phyloP scores from a whole-genome alignment of 805 yeast genomes.

The Ogataea corticis region DNA sequence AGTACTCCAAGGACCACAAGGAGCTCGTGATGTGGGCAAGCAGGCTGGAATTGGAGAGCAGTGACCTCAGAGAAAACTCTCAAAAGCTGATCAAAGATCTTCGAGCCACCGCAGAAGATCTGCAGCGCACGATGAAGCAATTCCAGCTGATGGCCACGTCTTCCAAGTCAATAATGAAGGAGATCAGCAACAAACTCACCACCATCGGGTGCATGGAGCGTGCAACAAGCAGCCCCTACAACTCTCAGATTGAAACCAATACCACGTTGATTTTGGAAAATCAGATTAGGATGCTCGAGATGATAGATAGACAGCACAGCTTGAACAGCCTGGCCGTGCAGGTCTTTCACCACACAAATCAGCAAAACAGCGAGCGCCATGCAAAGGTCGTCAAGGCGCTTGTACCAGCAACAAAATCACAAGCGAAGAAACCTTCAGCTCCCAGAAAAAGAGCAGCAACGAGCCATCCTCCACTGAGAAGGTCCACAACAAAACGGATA shows the following conservation, averaged over 20 bases:
- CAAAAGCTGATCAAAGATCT: constrained; percentile 18
- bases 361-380: neutral
- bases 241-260: constrained; percentile 10
- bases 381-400: neutral
- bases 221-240: neutral
- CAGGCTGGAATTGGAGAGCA: constrained; percentile 48
- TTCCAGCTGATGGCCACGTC: constrained; percentile 11
- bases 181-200: constrained; percentile 11
- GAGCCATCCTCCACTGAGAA: neutral
- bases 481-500: constrained; percentile 8
- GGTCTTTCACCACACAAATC: neutral
- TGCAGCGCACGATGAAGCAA: constrained; percentile 7
- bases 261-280: constrained; percentile 15
- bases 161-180: constrained; percentile 14
- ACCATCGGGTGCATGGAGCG: constrained; percentile 4
- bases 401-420: neutral
- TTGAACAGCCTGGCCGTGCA: neutral
- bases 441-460: neutral
- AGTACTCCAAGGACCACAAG: constrained; percentile 27
- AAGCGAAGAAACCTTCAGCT: neutral
- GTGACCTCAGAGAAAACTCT: constrained; percentile 40
- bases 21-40: constrained; percentile 49
- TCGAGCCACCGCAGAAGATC: constrained; percentile 12
- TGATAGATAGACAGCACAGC: constrained; percentile 6
- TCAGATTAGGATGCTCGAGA: constrained; percentile 11